phyloP scores from a whole-genome alignment of 2,329 filamentous ascomycete genomes.

The Cladosporium austrohemisphaericum region DNA sequence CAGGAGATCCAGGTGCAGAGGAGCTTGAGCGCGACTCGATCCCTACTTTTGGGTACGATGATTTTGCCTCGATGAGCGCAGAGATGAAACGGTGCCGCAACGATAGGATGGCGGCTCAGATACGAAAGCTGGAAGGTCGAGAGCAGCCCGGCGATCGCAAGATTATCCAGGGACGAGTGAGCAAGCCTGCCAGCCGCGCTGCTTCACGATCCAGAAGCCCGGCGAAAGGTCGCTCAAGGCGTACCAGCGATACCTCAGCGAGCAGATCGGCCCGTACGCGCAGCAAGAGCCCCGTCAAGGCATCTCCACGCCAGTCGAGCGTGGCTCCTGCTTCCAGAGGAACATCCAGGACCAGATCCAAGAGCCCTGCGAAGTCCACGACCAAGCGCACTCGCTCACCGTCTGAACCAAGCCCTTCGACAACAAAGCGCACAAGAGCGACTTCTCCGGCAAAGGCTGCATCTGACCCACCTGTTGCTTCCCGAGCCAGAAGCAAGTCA shows the following conservation, averaged over 20 bases:
- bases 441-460: background rate
- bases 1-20: too few relatives aligned
- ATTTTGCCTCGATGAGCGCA: too few relatives aligned
- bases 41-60: too few relatives aligned
- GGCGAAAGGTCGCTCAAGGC: background rate
- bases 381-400: background rate
- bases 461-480: too few relatives aligned
- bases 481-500: too few relatives aligned
- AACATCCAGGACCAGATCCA: background rate
- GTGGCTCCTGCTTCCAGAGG: conserved; percentile 3
- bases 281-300: conserved; percentile 2
- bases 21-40: too few relatives aligned
- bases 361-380: conserved; percentile 8
- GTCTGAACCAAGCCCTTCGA: background rate
- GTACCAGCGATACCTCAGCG: background rate
- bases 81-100: too few relatives aligned
- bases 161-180: conserved; percentile 6
- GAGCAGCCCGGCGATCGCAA: too few relatives aligned
- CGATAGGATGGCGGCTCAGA: too few relatives aligned
- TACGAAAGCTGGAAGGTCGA: too few relatives aligned
- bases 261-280: background rate
- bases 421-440: background rate
- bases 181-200: background rate
- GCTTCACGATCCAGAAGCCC: conserved; percentile 4
- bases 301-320: background rate